These are phyloP conservation scores for Neurospora sp. DNA, from an alignment of 495 filamentous ascomycete genomes.

Conservation along the genomic window DNA sequence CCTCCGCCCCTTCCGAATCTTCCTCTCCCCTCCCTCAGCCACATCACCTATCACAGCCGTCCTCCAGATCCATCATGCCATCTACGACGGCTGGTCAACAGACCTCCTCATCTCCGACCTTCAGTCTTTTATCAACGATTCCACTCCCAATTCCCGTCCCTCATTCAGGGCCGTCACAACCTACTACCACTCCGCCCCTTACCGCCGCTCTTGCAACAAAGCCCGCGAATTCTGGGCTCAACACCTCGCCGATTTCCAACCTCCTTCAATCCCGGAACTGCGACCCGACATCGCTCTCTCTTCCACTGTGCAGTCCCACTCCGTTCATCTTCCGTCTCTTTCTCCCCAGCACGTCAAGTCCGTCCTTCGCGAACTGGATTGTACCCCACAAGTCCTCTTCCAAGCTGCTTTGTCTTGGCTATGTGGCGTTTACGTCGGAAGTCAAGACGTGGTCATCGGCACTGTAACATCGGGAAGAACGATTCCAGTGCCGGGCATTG, in stretches of 20 bases:
- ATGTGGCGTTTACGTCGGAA: conserved; percentile 49
- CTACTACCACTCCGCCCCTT: conserved; percentile 25
- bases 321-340: conserved; percentile 12
- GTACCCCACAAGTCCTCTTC: conserved; percentile 51
- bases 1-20: conserved; percentile 47
- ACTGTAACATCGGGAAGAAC: conserved; percentile 68
- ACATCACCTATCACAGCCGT: conserved; percentile 18
- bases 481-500: conserved; percentile 52
- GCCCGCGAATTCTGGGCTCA: conserved; percentile 47
- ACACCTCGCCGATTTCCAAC: conserved; percentile 35
- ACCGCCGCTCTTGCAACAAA: conserved; percentile 10
- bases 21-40: conserved; percentile 26
- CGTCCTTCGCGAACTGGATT: conserved; percentile 7
- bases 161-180: conserved; percentile 40
- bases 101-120: conserved; percentile 62
- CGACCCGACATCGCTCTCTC: conserved; percentile 5
- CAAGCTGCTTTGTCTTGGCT: conserved; percentile 62
- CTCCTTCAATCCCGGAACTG: conserved; percentile 33
- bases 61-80: conserved; percentile 59
- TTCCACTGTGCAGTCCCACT: conserved; percentile 6
- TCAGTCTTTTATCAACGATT: conserved; percentile 25
- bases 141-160: conserved; percentile 27
- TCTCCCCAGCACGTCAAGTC: conserved; percentile 4
- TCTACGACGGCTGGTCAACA: conserved; percentile 81
- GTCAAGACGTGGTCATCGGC: conserved; percentile 62